Base-by-base conservation (phyloP, 225 moss, liverwort and hornwort genomes). In the Straminergon stramineum region DNA sequence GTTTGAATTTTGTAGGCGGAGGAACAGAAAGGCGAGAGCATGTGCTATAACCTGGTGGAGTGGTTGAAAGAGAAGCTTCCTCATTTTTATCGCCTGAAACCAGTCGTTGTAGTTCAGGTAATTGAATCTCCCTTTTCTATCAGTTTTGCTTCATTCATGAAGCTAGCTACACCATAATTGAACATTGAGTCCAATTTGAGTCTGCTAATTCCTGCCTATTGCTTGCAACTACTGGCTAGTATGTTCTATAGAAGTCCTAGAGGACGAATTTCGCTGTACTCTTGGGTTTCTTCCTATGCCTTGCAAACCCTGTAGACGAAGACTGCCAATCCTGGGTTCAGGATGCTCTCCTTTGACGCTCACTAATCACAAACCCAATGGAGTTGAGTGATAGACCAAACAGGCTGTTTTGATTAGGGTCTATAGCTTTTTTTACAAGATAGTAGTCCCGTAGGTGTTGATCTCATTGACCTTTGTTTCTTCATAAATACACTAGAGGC, bases 11-110 rank as follows among this genome's bases (percentile, higher is more conserved):
- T 69, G 51, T 83, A 97, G 99, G 99, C 96, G 56, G 93, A 96
- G 84, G 95, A 96, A 79, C 96, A 96, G 94, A 93, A 95, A 86
- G 99, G 99, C 52, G 99, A 96, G 93, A 97, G 96, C 92, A 97
- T 99, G 99, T 99, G 99, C 91, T 99, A 97, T 58, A 95, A 96
- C 45, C 90, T 99, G 87, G 97, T 97, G 92, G 99, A 99, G 83
- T 99, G 99, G 99, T 91, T 99, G 86, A 99, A 97, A 95, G 99
- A 97, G 91, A 94, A 95, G 76, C 95, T 99, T 65, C 96, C 94
- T 52, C 87, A 95, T 61, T 96, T 96, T 87, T 99, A 99, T 92
- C 96, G 96, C 62, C 93, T 96, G 84, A 99, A 96, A 91, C 96
- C 95, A 66, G 84, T 89, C 56, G 71, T 61, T 91, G 61, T 84